Evolutionary conservation across 2,329 filamentous ascomycete species (phyloP), one percentile per base, ranked within the genome.

Genomic region (Achaetomium macrosporum): DNA sequence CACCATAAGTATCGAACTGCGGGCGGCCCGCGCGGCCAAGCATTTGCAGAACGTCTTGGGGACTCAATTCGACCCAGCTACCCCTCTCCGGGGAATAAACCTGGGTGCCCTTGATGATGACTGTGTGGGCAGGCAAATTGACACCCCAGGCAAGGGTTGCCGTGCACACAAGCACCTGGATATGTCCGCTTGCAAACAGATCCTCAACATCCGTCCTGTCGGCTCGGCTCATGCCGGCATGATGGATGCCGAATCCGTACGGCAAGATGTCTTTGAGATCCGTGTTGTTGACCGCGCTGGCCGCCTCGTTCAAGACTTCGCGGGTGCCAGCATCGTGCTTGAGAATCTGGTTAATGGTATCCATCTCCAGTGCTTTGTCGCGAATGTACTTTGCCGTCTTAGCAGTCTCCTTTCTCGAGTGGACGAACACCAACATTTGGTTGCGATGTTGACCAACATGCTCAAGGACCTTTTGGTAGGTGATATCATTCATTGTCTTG

Each of bases 121-220:
- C 93, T 1, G 93, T 97, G 66, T 99, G 93, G 2, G 93, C 93
- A 5, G 93, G 93, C 66, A 99, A 74, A 70, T 99, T 99, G 66
- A 99, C 93, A 82, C 93, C 93, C 93, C 93, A 99, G 20, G 93
- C 93, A 49, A 99, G 77, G n/a, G 93, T 99, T 37, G 95, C 92
- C 37, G 93, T 99, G 71, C 90, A 97, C 35, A 97, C 92, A 47
- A 99, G 83, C 1, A 99, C 93, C 68, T 96, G 91, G 36, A 99
- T 89, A 31, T 88, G 84, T 57, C 92, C 92, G 66, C 91, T 87
- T 42, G 88, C 83, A 64, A 99, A 99, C 19, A 99, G 81, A 66
- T 96, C 92, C 66, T 97, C 92, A 12, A 99, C 93, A 46, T 92
- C 89, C 29, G 88, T 91, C 72, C 95, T 86, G 75, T 99, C 95